A percentile compares a stretch with the other conserved stretches of the same genome.
These are phyloP conservation scores for Penicillium sp. DNA, from an alignment of 2,329 filamentous ascomycete species.

Conservation along the genomic window DNA sequence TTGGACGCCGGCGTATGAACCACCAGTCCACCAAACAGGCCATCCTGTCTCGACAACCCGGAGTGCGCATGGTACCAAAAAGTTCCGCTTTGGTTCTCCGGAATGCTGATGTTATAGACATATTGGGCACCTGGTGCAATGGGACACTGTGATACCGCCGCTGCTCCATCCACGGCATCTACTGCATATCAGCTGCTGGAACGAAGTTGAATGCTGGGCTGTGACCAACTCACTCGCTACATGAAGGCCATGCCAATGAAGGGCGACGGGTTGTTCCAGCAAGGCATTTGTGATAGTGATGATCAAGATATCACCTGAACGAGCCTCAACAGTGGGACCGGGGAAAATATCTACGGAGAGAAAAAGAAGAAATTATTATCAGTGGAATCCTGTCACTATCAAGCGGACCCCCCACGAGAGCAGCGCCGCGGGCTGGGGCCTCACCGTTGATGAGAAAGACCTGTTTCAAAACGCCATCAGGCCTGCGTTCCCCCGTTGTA, in stretches of 20 bases:
- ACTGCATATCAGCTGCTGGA: constrained; percentile 1
- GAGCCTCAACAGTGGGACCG: constrained; percentile 55
- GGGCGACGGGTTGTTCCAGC: constrained; percentile 42
- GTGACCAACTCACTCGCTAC: constrained; percentile 41
- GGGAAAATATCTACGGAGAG: constrained; percentile 45
- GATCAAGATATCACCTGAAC: constrained; percentile 51
- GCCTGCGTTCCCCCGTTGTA: constrained; percentile 42
- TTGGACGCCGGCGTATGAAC: constrained; percentile 46
- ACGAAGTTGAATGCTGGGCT: background rate
- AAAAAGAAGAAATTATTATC: background rate
- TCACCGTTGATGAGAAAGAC: constrained; percentile 57
- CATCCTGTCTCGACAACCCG: constrained; percentile 49
- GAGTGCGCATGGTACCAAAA: constrained; percentile 58
- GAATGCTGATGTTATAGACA: constrained; percentile 47
- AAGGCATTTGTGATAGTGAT: constrained; percentile 51
- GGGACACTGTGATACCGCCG: constrained; percentile 68
- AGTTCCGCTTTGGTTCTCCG: constrained; percentile 46
- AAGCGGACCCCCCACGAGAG: background rate
- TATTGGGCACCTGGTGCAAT: constrained; percentile 63
- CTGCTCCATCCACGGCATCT: constrained; percentile 69
- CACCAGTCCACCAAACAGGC: constrained; percentile 53
- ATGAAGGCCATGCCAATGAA: constrained; percentile 56
- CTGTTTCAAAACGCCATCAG: constrained; percentile 56
- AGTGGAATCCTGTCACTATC: background rate
- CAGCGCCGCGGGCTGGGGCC: constrained; percentile 3